Evolutionary conservation across 805 yeast genomes (phyloP).

Genomic region (Kuraishia cidri): DNA sequence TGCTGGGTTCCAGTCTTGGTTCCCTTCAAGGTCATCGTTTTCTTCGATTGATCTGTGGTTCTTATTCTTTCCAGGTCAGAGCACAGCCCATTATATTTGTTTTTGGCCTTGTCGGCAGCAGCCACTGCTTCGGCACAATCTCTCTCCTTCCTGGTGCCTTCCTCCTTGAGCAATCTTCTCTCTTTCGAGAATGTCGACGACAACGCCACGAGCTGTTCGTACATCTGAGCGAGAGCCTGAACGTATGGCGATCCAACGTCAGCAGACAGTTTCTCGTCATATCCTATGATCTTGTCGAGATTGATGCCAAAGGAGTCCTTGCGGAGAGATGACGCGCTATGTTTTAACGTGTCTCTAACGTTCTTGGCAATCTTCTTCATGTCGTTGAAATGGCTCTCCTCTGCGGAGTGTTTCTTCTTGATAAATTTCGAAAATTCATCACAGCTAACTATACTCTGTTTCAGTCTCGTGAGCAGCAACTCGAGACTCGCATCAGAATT

Average conservation of each 20-base stretch:
- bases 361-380: slow-evolving; percentile 53
- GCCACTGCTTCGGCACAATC: slow-evolving; percentile 76
- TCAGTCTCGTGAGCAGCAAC: slow-evolving; percentile 59
- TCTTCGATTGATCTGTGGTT: slow-evolving; percentile 75
- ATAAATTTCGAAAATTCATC: slow-evolving; percentile 80
- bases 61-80: slow-evolving; percentile 80
- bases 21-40: slow-evolving; percentile 73
- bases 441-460: slow-evolving; percentile 72
- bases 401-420: slow-evolving; percentile 68
- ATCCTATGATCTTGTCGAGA: slow-evolving; percentile 60
- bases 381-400: slow-evolving; percentile 71
- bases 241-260: slow-evolving; percentile 71
- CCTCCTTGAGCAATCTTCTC: slow-evolving; percentile 76
- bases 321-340: slow-evolving; percentile 32
- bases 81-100: slow-evolving; percentile 68
- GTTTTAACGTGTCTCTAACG: slow-evolving; percentile 38
- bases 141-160: slow-evolving; percentile 72
- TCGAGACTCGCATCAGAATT: slow-evolving; percentile 74
- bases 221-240: slow-evolving; percentile 74
- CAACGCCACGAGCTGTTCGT: slow-evolving; percentile 72
- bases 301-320: slow-evolving; percentile 59
- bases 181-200: slow-evolving; percentile 60
- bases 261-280: slow-evolving; percentile 64
- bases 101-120: slow-evolving; percentile 82
- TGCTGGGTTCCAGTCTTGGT: slow-evolving; percentile 76